Evolutionary conservation across 2,329 filamentous ascomycete genomes (phyloP).

Genomic region (Scedosporium aurantiacum): DNA sequence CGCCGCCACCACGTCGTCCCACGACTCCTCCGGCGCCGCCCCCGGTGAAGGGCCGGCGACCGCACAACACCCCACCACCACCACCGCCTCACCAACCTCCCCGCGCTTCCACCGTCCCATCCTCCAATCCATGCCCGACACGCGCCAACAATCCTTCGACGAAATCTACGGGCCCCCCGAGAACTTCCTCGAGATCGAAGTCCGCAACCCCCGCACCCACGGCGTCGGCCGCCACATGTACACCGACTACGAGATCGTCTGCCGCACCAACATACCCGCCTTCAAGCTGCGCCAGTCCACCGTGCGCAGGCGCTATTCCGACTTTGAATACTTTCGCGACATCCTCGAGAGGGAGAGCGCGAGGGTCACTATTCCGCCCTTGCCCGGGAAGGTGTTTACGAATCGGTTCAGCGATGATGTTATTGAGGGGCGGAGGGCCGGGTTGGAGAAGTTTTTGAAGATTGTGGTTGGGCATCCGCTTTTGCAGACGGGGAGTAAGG

Average conservation of each 20-base stretch:
- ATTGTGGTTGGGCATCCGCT: conserved; percentile 95
- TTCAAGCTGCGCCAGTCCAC: conserved; percentile 88
- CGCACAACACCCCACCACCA: too few relatives aligned
- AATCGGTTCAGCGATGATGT: conserved; percentile 98
- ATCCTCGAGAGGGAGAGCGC: conserved; percentile 93
- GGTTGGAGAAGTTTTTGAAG: conserved; percentile 89
- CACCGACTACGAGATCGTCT: conserved; percentile 97
- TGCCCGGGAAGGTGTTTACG: conserved; percentile 95
- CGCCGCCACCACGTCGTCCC: conserved; percentile 5
- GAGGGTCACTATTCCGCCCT: conserved; percentile 85
- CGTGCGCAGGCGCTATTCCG: conserved; percentile 88
- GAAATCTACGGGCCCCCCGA: conserved; percentile 98
- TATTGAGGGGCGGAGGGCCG: conserved; percentile 86
- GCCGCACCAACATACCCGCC: conserved; percentile 95
- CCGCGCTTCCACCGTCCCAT: conserved; percentile 37
- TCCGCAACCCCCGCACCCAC: conserved; percentile 86
- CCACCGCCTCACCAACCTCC: conserved; percentile 17
- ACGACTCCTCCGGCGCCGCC: conserved; percentile 1
- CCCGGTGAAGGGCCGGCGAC: background rate
- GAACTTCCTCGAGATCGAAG: conserved; percentile 98
- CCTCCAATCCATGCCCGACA: conserved; percentile 57
- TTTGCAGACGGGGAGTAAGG: conserved; percentile 94
- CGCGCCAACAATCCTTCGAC: conserved; percentile 89
- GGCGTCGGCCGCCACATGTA: conserved; percentile 95
- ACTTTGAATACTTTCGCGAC: conserved; percentile 98